Percentiles rank a stretch among this genome's conserved stretches.
Conservation (phyloP, 441 rosid genomes). For the Cnidoscolus chayamansa region DNA sequence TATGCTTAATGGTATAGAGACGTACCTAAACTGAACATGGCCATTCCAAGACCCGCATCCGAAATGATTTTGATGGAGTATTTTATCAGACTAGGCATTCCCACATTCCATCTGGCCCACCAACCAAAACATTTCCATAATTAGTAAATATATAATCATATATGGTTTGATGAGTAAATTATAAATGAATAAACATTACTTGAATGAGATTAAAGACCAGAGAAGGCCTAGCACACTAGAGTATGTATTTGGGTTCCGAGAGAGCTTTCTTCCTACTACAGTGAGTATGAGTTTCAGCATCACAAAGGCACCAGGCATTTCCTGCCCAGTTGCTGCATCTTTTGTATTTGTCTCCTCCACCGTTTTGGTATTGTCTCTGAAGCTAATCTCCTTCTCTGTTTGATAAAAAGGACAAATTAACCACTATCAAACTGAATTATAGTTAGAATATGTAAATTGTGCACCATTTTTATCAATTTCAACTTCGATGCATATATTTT, state of each 20-base stretch:
- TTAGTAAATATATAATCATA: too few species aligned
- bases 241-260: slow-evolving; percentile 73
- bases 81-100: slow-evolving; percentile 58
- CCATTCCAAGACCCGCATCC: slow-evolving; percentile 86
- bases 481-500: too few species aligned
- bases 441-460: too few species aligned
- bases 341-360: slow-evolving; percentile 29
- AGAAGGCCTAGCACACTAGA: slow-evolving; percentile 64
- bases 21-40: slow-evolving; percentile 79
- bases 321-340: slow-evolving; percentile 34
- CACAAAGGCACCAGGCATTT: slow-evolving; percentile 58
- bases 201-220: slow-evolving; percentile 76
- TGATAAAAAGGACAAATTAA: background rate
- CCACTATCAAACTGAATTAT: too few species aligned
- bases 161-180: background rate
- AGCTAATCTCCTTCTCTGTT: slow-evolving; percentile 65
- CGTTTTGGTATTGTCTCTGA: slow-evolving; percentile 47
- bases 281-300: slow-evolving; percentile 60
- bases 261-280: slow-evolving; percentile 74
- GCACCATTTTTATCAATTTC: too few species aligned
- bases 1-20: too few species aligned
- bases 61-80: slow-evolving; percentile 66
- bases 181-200: slow-evolving; percentile 27
- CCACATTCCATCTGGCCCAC: slow-evolving; percentile 57
- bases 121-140: background rate